Conservation (phyloP, 1,284 basidiomycete genomes). For the Ustilago bromivora region DNA sequence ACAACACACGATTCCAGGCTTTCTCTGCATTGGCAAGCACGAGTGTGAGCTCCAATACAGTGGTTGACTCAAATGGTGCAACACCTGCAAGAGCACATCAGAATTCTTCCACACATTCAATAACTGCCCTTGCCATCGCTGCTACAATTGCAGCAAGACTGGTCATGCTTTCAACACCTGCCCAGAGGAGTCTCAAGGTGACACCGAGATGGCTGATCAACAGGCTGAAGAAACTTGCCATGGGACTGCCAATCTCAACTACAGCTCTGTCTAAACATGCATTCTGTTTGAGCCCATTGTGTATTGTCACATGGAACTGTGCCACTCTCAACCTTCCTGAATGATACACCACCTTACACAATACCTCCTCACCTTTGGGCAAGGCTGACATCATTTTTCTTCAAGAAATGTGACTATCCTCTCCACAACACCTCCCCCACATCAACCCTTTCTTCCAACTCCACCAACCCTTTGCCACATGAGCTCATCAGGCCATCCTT, state of each 20-base stretch:
- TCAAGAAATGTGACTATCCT: constrained; percentile 2
- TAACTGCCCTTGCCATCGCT: background rate
- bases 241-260: background rate
- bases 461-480: background rate
- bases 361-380: background rate
- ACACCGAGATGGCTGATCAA: background rate
- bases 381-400: background rate
- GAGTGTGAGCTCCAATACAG: constrained; percentile 1
- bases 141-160: background rate
- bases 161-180: background rate
- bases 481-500: background rate
- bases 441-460: background rate
- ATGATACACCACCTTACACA: background rate
- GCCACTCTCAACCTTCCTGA: background rate
- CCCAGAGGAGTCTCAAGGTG: background rate
- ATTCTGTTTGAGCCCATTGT: background rate
- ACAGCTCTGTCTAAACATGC: background rate
- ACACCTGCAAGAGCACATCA: background rate
- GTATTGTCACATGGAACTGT: background rate
- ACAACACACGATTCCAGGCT: background rate
- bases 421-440: background rate
- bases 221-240: background rate
- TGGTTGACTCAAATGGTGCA: constrained; percentile 2
- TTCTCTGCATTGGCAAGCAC: background rate
- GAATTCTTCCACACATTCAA: background rate